Conservation (phyloP, 495 filamentous ascomycete genomes). For the Tuber microsphaerosporum region DNA sequence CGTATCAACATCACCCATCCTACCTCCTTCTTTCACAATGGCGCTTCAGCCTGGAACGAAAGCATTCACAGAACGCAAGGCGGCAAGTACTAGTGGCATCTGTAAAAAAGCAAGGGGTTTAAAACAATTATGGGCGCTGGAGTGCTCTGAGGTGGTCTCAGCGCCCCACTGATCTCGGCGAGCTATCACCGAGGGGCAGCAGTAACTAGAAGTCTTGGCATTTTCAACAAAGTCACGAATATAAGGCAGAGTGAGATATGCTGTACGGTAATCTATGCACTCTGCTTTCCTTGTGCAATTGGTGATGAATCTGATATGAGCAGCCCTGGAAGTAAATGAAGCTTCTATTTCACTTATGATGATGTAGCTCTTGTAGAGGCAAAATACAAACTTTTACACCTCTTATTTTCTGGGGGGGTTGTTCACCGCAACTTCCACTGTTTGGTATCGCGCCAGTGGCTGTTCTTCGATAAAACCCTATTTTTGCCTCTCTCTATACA, state of each 20-base stretch:
- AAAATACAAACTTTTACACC: not conserved
- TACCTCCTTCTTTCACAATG: constrained; percentile 8
- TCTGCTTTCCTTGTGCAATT: not conserved
- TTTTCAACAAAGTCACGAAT: not conserved
- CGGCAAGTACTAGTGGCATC: constrained; percentile 17
- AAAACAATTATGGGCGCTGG: constrained; percentile 13
- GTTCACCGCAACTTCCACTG: not conserved
- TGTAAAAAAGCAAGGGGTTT: constrained; percentile 35
- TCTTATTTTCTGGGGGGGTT: not conserved
- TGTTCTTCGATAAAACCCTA: too few relatives aligned
- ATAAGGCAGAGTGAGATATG: not conserved
- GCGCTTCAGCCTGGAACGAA: constrained; percentile 17
- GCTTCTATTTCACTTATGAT: not conserved
- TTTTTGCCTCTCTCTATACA: not conserved
- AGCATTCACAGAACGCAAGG: constrained; percentile 17
- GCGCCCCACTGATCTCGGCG: not conserved
- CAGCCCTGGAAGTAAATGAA: not conserved
- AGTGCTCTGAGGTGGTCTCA: not conserved
- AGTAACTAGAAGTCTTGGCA: not conserved
- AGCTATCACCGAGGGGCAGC: not conserved
- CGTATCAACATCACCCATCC: constrained; percentile 22
- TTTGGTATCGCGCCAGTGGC: not conserved
- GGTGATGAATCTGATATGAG: not conserved
- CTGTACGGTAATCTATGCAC: not conserved
- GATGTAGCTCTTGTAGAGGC: not conserved